A percentile compares a stretch with the other conserved stretches of the same genome.
phyloP scores from a whole-genome alignment of 2,329 filamentous ascomycete species.

The Ascochyta fabae region DNA sequence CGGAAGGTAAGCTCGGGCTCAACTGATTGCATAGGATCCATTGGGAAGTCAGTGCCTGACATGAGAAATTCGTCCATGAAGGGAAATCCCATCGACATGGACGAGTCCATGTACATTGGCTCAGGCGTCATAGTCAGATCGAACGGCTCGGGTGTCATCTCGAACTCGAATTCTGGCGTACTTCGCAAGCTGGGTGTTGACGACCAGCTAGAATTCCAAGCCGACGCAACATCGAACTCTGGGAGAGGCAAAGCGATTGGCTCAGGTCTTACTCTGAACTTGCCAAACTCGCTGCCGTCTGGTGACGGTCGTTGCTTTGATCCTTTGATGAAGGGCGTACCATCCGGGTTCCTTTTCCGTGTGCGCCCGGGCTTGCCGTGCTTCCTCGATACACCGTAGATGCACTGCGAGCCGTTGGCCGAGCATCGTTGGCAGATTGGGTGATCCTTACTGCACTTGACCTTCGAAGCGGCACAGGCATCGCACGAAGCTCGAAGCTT shows the following conservation, averaged over 20 bases:
- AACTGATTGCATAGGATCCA: conserved; percentile 26
- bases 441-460: conserved; percentile 47
- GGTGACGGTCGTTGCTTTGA: conserved; percentile 41
- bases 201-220: conserved; percentile 35
- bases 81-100: conserved; percentile 21
- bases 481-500: conserved; percentile 48
- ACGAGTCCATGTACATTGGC: conserved; percentile 31
- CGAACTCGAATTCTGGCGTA: conserved; percentile 36
- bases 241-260: conserved; percentile 26
- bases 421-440: conserved; percentile 43
- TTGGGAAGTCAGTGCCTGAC: conserved; percentile 19
- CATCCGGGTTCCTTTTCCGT: conserved; percentile 42
- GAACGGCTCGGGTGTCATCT: conserved; percentile 38
- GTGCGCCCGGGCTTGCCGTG: conserved; percentile 45
- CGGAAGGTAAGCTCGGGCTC: conserved; percentile 34
- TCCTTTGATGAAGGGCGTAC: conserved; percentile 38
- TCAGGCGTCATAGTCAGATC: conserved; percentile 33
- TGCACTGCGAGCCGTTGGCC: conserved; percentile 35
- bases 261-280: conserved; percentile 35
- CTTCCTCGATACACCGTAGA: conserved; percentile 46
- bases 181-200: conserved; percentile 35
- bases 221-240: conserved; percentile 25
- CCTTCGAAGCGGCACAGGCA: conserved; percentile 47
- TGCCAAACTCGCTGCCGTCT: conserved; percentile 37
- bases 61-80: conserved; percentile 34